Base-by-base conservation (phyloP, 352 stramenopile genomes). In the Globisporangium abappressorium region DNA sequence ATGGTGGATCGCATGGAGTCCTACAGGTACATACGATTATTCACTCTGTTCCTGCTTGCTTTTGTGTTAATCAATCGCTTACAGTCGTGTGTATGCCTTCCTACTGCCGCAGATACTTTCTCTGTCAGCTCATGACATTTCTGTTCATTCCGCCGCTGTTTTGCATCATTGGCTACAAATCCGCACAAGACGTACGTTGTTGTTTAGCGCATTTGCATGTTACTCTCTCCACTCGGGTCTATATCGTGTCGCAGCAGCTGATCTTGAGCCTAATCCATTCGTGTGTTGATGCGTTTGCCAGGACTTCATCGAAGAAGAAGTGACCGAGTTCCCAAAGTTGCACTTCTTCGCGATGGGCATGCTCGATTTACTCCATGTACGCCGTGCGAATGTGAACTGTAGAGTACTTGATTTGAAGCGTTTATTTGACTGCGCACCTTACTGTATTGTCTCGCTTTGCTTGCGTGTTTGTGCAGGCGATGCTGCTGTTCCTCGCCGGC, bases 1-100 rank as follows among this genome's bases (percentile, higher is more conserved):
- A 91, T 96, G 85, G 77, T 96, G 49, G 89, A 96, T 57, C 87
- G 87, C 55, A 96, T 96, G 89, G 82, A 93, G 67, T 94, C 87
- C 60, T 96, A 96, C 72, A 84, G 87, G 85, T 95, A 58, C 18
- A 75, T 20, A 63, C 15, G 57, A 14, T 41, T 57, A 15, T 51
- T 34, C 22, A 24, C 55, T 28, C 18, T 28, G 1, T 43, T 24
- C 8, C n/a, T 38, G n/a, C 7, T 33, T 41, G 9, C 14, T 33
- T 0, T 5, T n/a, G 12, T 49, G 55, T 53, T 56, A 22, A 7
- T 30, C 4, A 33, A 38, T 7, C 38, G 34, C 30, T 61, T 22
- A 46, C 26, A 14, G 2, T 22, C 18, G 46, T 34, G 2, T 58
- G 53, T 9, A 2, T 34, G n/a, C 54, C 15, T 36, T 49, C 41